These are phyloP conservation scores for Auriscalpium vulgare DNA, from an alignment of 768 basidiomycete species.

Conservation along the genomic window DNA sequence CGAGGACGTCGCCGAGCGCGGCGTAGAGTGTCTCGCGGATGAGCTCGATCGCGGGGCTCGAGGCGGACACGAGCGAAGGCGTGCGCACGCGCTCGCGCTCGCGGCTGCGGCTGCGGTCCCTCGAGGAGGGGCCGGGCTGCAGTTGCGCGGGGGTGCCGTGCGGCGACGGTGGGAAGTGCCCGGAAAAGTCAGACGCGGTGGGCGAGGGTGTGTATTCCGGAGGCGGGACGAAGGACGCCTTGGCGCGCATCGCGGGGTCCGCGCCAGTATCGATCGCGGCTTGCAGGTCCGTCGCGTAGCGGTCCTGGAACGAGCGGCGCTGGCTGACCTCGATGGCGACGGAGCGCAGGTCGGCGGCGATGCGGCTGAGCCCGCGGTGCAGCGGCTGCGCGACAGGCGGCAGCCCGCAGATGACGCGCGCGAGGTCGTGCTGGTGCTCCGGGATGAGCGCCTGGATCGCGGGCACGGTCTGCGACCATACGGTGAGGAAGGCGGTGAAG, in stretches of 20 bases:
- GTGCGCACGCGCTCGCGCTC: slow-evolving; percentile 14
- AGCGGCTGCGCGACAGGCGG: slow-evolving; percentile 31
- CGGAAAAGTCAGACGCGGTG: slow-evolving; percentile 14
- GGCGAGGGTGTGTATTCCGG: slow-evolving; percentile 41
- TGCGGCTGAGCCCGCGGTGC: slow-evolving; percentile 40
- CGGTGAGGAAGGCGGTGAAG: slow-evolving; percentile 60
- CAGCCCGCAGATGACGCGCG: slow-evolving; percentile 68
- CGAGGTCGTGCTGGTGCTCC: slow-evolving; percentile 74
- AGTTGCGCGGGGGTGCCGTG: slow-evolving; percentile 17
- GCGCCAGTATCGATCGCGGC: slow-evolving; percentile 67
- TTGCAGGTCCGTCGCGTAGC: slow-evolving; percentile 68
- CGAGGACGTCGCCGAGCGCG: slow-evolving; percentile 62
- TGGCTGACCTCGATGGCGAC: slow-evolving; percentile 86
- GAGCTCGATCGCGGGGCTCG: slow-evolving; percentile 57
- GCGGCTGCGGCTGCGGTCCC: slow-evolving; percentile 1
- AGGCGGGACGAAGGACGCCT: slow-evolving; percentile 64
- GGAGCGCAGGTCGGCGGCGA: slow-evolving; percentile 75
- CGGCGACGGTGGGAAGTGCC: slow-evolving; percentile 14
- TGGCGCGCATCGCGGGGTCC: slow-evolving; percentile 27
- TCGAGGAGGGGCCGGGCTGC: slow-evolving; percentile 24
- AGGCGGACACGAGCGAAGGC: slow-evolving; percentile 27
- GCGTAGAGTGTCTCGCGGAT: slow-evolving; percentile 88
- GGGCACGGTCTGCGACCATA: slow-evolving; percentile 66
- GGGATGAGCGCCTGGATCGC: slow-evolving; percentile 54
- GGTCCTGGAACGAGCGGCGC: slow-evolving; percentile 73